phyloP scores from a whole-genome alignment of 352 stramenopile species.

The Pythium insidiosum region DNA sequence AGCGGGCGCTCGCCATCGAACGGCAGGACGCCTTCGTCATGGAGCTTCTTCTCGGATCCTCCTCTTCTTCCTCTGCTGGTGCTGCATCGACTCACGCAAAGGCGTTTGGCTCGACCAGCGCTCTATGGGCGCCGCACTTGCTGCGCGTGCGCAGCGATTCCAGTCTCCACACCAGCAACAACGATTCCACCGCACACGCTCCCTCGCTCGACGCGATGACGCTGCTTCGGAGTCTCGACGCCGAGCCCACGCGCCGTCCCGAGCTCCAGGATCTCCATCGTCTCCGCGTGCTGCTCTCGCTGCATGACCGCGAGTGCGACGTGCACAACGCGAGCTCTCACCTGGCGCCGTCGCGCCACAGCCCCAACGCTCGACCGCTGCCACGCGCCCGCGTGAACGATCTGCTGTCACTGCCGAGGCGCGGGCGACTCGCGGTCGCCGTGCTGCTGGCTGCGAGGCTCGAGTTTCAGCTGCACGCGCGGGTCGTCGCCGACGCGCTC shows the following conservation, averaged over 20 bases:
- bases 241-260: conserved; percentile 2
- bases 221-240: conserved; percentile 4
- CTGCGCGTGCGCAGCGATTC: too few relatives aligned
- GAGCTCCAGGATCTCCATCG: conserved; percentile 25
- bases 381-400: conserved; percentile 22
- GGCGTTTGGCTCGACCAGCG: conserved; percentile 29
- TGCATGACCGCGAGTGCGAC: conserved; percentile 37
- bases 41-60: too few relatives aligned
- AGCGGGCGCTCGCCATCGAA: conserved; percentile 32
- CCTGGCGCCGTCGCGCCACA: conserved; percentile 30
- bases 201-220: neutral
- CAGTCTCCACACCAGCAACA: too few relatives aligned
- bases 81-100: too few relatives aligned
- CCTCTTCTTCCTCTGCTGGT: too few relatives aligned
- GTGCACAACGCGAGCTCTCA: conserved; percentile 37
- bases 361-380: conserved; percentile 21
- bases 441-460: conserved; percentile 27
- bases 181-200: neutral
- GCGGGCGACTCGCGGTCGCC: conserved; percentile 23
- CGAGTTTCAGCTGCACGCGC: conserved; percentile 27
- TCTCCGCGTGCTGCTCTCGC: conserved; percentile 21
- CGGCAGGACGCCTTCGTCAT: conserved; percentile 27
- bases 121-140: conserved; percentile 27
- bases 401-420: conserved; percentile 19
- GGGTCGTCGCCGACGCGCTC: conserved; percentile 35